Evolutionary conservation across 1,139 yeast species (phyloP).

Genomic region (Suhomyces kunorum): DNA sequence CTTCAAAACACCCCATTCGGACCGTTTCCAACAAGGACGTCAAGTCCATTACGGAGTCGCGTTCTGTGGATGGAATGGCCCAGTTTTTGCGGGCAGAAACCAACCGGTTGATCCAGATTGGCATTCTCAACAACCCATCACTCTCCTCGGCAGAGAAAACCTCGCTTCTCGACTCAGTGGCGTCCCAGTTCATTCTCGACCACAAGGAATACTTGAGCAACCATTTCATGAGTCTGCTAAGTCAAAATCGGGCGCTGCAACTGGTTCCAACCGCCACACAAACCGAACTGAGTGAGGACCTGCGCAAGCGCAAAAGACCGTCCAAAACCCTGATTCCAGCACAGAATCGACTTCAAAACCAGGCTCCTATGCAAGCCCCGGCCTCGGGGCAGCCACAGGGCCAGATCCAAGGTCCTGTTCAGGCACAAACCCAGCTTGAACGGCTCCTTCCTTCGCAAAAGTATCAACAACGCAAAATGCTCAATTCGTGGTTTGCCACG

Average conservation of each 20-base stretch:
- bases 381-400: too few species aligned
- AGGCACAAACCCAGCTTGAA: slow-evolving; percentile 2
- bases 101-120: slow-evolving; percentile 20
- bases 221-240: slow-evolving; percentile 16
- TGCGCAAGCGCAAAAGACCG: background rate
- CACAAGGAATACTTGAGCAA: slow-evolving; percentile 20
- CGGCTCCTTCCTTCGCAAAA: slow-evolving; percentile 3
- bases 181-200: slow-evolving; percentile 28
- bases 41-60: background rate
- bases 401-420: background rate
- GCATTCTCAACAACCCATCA: slow-evolving; percentile 20
- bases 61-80: slow-evolving; percentile 16
- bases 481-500: slow-evolving; percentile 22
- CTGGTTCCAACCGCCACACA: background rate
- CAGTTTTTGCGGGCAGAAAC: slow-evolving; percentile 22
- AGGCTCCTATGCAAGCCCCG: too few species aligned
- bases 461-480: slow-evolving; percentile 15
- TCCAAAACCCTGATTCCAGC: background rate
- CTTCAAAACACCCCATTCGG: background rate
- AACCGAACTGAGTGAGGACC: background rate
- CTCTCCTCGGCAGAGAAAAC: slow-evolving; percentile 23
- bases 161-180: slow-evolving; percentile 25
- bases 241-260: slow-evolving; percentile 5
- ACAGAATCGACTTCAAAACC: background rate
- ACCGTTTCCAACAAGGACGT: background rate